These are phyloP conservation scores for Hymenoscyphus linearis DNA, from an alignment of 2,329 filamentous ascomycete species.

Conservation along the genomic window DNA sequence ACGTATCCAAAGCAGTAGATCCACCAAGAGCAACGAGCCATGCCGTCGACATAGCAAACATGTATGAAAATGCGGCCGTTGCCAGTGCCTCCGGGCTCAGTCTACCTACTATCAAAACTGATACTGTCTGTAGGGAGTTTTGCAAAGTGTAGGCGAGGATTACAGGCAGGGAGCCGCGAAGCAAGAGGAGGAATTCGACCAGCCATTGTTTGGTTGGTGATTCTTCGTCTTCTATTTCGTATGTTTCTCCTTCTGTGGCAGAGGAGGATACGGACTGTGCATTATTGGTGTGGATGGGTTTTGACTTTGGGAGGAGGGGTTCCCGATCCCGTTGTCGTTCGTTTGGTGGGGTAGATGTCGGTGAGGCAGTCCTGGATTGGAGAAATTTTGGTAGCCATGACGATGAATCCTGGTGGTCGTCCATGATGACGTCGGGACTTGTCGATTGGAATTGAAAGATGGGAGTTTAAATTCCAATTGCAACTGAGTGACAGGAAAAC, in stretches of 20 bases:
- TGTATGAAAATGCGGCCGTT: constrained; percentile 81
- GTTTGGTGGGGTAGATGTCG: constrained; percentile 25
- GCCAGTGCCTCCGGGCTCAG: constrained; percentile 75
- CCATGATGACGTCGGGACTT: constrained; percentile 14
- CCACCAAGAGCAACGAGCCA: constrained; percentile 85
- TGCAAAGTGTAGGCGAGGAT: constrained; percentile 82
- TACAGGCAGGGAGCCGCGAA: constrained; percentile 67
- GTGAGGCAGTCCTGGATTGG: constrained; percentile 13
- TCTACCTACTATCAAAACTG: constrained; percentile 75
- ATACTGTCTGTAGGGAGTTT: constrained; percentile 78
- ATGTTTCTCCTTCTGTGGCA: constrained; percentile 22
- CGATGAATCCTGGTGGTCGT: constrained; percentile 20
- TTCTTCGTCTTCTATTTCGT: constrained; percentile 22
- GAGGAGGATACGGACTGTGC: constrained; percentile 8
- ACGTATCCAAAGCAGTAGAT: constrained; percentile 78
- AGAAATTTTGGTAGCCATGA: constrained; percentile 29
- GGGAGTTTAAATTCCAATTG: background rate
- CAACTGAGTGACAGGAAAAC: constrained; percentile 4
- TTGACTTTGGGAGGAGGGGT: constrained; percentile 23
- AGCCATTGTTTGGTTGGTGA: constrained; percentile 34
- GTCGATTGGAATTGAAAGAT: background rate
- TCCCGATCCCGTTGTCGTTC: constrained; percentile 25
- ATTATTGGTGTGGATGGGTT: constrained; percentile 1
- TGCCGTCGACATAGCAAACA: constrained; percentile 87
- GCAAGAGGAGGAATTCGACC: constrained; percentile 60